Evolutionary conservation across 139 green algal species (phyloP).

Genomic region (Tetraselmis chui): DNA sequence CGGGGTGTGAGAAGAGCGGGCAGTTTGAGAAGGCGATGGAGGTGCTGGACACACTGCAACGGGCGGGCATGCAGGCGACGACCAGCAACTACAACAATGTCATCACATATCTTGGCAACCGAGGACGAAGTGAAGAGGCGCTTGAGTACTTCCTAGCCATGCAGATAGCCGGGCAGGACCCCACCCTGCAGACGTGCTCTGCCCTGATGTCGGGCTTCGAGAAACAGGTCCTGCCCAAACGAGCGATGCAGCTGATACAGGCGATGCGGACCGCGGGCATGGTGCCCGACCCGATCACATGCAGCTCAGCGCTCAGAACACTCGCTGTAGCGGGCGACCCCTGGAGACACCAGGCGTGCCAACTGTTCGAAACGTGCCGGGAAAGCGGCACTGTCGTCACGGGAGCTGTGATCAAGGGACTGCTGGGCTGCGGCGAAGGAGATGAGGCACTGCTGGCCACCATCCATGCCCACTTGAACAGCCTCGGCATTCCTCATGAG

Average conservation of each 20-base stretch:
- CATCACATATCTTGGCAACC: not conserved
- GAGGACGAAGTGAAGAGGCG: not conserved
- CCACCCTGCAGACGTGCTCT: not conserved
- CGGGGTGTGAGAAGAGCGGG: slow-evolving; percentile 17
- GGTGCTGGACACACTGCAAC: slow-evolving; percentile 18
- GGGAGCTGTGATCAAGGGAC: not conserved
- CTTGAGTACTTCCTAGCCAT: slow-evolving; percentile 8
- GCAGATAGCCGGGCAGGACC: not conserved
- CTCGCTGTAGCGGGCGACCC: not conserved
- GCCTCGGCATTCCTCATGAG: not conserved
- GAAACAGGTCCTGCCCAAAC: not conserved
- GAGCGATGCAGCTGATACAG: slow-evolving; percentile 7
- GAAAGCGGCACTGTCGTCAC: not conserved
- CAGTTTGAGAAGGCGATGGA: slow-evolving; percentile 17
- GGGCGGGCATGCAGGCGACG: slow-evolving; percentile 10
- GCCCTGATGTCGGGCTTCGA: slow-evolving; percentile 2
- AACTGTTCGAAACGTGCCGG: not conserved
- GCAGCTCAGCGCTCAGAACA: not conserved
- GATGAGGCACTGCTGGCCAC: not conserved
- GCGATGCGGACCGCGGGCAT: not conserved
- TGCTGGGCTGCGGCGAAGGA: not conserved
- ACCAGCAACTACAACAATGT: slow-evolving; percentile 15
- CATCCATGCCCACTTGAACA: not conserved
- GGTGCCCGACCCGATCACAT: not conserved
- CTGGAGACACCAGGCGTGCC: not conserved